phyloP scores from a whole-genome alignment of 2,329 filamentous ascomycete genomes.

The Alternaria ventricosa region DNA sequence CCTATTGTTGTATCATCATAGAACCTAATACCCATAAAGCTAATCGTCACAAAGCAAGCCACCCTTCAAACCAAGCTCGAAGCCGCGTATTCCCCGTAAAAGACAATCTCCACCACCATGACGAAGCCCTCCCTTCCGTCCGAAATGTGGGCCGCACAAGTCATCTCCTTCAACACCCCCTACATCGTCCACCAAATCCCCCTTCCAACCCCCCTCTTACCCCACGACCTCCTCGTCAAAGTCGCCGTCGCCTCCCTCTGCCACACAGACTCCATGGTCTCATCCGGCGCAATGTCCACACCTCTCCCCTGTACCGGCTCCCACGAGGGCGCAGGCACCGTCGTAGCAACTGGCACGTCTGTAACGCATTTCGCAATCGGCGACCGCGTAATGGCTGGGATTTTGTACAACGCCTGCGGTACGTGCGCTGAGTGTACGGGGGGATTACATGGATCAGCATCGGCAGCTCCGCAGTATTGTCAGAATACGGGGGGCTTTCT shows the following conservation, averaged over 20 bases:
- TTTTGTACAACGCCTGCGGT: not conserved
- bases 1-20: not conserved
- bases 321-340: constrained; percentile 62
- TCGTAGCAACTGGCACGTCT: constrained; percentile 55
- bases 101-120: constrained; percentile 4
- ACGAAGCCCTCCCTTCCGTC: constrained; percentile 45
- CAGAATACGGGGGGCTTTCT: not conserved
- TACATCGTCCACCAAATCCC: constrained; percentile 61
- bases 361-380: constrained; percentile 30
- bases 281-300: constrained; percentile 56
- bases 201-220: constrained; percentile 55
- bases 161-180: constrained; percentile 61
- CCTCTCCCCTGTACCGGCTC: constrained; percentile 56
- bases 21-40: not conserved
- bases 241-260: constrained; percentile 66
- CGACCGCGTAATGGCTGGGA: not conserved
- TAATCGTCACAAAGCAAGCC: not conserved
- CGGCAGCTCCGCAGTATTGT: not conserved
- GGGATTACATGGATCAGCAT: not conserved
- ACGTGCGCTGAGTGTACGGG: not conserved
- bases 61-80: not conserved
- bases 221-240: constrained; percentile 65
- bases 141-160: constrained; percentile 57
- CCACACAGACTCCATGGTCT: constrained; percentile 67
- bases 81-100: not conserved